Conservation (phyloP, 768 basidiomycete genomes). For the Kwoniella bestiolae region DNA sequence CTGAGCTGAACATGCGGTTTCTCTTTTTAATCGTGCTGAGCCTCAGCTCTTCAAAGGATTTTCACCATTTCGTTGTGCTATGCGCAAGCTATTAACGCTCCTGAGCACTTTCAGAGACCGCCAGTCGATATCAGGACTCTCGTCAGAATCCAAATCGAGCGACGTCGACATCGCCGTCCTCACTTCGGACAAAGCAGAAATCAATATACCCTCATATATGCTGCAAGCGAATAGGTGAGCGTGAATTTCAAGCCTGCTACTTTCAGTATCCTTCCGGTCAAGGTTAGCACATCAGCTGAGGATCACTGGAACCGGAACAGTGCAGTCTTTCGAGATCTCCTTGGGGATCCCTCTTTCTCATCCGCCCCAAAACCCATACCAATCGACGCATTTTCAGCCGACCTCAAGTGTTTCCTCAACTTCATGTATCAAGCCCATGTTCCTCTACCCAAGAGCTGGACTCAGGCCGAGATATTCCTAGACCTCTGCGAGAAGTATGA, state of each 20-base stretch:
- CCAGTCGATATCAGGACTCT: neutral
- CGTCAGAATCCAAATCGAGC: neutral
- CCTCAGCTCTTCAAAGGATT: too few relatives aligned
- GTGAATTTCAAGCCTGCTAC: too few relatives aligned
- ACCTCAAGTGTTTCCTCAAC: neutral
- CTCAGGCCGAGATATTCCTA: neutral
- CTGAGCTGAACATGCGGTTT: too few relatives aligned
- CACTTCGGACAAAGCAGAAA: neutral
- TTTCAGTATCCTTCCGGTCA: too few relatives aligned
- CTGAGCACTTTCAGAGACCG: neutral
- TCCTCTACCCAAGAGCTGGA: neutral
- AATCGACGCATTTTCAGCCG: neutral
- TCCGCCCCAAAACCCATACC: neutral
- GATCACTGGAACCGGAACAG: conserved; percentile 7
- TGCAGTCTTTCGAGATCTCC: conserved; percentile 11
- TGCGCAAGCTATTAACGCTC: neutral
- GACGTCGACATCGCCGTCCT: conserved; percentile 2
- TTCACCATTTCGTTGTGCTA: neutral
- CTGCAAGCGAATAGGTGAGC: conserved; percentile 21
- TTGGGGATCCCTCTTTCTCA: neutral
- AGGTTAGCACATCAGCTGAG: too few relatives aligned
- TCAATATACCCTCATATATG: conserved; percentile 13
- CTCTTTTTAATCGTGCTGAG: too few relatives aligned
- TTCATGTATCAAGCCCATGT: neutral
- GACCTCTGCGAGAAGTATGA: conserved; percentile 1